These are phyloP conservation scores for Clarireedia paspali DNA, from an alignment of 2,329 filamentous ascomycete genomes.

Conservation along the genomic window DNA sequence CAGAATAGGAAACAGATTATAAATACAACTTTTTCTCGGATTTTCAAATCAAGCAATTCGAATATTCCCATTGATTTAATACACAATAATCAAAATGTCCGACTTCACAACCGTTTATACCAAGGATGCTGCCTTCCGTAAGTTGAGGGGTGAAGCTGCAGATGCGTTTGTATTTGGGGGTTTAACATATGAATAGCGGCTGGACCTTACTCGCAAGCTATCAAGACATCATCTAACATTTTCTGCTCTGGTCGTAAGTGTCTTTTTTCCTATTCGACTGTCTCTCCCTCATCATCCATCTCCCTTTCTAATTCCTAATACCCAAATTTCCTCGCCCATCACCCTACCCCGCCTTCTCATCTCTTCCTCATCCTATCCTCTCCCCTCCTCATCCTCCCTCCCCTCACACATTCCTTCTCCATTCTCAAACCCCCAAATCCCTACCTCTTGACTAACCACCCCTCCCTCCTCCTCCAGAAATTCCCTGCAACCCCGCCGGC, in stretches of 20 bases:
- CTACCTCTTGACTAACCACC: slow-evolving; percentile 46
- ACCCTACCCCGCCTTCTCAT: no score
- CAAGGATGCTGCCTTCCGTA: slow-evolving; percentile 30
- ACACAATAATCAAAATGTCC: slow-evolving; percentile 21
- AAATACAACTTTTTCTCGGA: neutral
- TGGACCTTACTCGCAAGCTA: slow-evolving; percentile 22
- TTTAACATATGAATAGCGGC: slow-evolving; percentile 5
- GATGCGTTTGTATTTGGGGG: neutral
- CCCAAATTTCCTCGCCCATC: no score
- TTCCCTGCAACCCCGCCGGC: slow-evolving; percentile 26
- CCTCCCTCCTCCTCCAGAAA: slow-evolving; percentile 53
- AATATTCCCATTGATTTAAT: neutral
- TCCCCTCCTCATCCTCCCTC: no score
- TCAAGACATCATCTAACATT: slow-evolving; percentile 58
- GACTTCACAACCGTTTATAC: slow-evolving; percentile 28
- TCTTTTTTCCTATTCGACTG: neutral
- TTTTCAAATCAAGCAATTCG: neutral
- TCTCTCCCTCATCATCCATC: neutral
- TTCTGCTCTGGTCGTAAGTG: slow-evolving; percentile 50
- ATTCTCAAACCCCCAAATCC: no score
- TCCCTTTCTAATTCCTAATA: no score
- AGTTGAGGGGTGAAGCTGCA: slow-evolving; percentile 5
- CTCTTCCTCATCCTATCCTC: no score
- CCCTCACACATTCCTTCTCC: no score
- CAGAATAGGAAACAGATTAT: neutral